These are phyloP conservation scores for Mycena vitilis DNA, from an alignment of 768 basidiomycete species.

Conservation along the genomic window DNA sequence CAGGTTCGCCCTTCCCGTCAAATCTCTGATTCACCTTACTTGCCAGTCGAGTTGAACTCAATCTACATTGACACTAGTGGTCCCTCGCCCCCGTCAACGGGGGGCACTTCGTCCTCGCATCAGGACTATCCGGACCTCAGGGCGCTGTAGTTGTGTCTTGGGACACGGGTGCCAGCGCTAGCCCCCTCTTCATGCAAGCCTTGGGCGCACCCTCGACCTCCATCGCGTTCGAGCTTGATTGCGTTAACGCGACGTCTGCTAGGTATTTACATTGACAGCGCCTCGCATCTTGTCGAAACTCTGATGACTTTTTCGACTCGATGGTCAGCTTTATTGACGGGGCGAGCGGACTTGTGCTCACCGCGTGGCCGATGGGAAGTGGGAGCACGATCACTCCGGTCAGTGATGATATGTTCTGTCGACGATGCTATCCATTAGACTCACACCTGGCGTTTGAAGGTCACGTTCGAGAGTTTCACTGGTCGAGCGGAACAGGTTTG, in stretches of 20 bases:
- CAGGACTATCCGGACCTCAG: not conserved
- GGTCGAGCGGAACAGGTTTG: conserved; percentile 16
- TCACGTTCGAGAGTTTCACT: conserved; percentile 24
- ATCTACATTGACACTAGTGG: conserved; percentile 8
- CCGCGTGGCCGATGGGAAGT: conserved; percentile 11
- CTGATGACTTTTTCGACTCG: not conserved
- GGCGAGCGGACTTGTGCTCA: conserved; percentile 11
- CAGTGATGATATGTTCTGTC: conserved; percentile 2
- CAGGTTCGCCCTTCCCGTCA: conserved; percentile 4
- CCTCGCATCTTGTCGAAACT: not conserved
- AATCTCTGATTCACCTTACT: no score
- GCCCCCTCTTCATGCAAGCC: conserved; percentile 19
- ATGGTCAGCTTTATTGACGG: conserved; percentile 17
- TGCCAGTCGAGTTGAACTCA: not conserved
- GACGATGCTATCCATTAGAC: not conserved
- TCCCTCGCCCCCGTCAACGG: not conserved
- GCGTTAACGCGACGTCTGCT: conserved; percentile 15
- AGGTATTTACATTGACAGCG: not conserved
- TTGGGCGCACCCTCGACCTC: not conserved
- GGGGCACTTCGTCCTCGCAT: conserved; percentile 17
- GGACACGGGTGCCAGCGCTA: not conserved
- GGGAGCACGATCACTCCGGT: conserved; percentile 28
- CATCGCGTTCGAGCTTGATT: conserved; percentile 8
- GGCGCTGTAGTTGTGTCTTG: conserved; percentile 6
- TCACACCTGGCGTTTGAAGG: conserved; percentile 8